Base-by-base conservation (phyloP, 106 monocot species). In the Vanilla planifolia region DNA sequence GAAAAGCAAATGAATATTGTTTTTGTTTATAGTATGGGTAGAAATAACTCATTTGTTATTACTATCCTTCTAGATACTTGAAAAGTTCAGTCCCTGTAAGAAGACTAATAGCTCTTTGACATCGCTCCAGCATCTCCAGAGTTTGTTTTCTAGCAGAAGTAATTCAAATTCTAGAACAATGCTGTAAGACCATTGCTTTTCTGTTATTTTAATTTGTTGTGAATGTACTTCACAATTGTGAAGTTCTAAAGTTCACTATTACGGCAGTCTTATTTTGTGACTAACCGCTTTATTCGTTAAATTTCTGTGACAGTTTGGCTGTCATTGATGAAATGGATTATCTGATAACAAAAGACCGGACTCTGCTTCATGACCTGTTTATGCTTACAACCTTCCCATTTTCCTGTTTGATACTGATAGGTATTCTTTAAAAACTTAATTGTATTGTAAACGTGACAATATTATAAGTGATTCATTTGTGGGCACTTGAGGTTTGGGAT, bases 251-350 rank as follows among this genome's bases (percentile, higher is more conserved):
- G 37, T 37, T 37, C 37, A 37, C 37, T 6, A 6, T 6, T 37
- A 37, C 10, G 5, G 5, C 7, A 5, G 0, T 37, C 37, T 6
- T 37, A 5, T 37, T 0, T 10, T 37, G 37, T 10, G 10, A 0
- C 5, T 37, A 37, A 6, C 24, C 48, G 4, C 46, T 5, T 56
- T 64, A 30, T 39, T 37, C 13, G 14, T 23, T 26, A 19, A 9
- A 51, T 17, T 60, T 44, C 47, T 71, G 19, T 62, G 26, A 63
- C 70, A 92, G 87, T 59, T 66, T 96, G 72, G 52, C 81, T 6
- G 44, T 96, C 39, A 57, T 86, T 53, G 95, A 96, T 66, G 95
- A 96, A 78, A 83, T 96, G 86, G 90, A 96, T 65, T 96, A 90
- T 74, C 74, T 96, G 19, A 90, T 90, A 71, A 96, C 90, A 8